These are phyloP conservation scores for Marchantia paleacea DNA, from an alignment of 225 moss, liverwort and hornwort species.

Conservation along the genomic window DNA sequence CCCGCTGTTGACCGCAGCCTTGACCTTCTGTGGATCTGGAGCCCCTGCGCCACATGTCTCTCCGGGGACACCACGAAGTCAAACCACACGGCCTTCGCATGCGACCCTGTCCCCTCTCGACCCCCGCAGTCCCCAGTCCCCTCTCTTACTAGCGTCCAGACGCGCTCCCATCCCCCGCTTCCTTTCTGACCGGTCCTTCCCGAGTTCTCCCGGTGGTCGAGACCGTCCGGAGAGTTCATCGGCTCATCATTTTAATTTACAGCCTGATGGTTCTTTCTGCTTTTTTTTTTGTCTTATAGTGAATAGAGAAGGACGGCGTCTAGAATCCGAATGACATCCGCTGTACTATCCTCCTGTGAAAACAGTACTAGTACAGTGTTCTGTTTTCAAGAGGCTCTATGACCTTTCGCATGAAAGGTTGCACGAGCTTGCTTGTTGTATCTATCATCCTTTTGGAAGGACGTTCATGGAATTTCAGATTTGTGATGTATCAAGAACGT, in stretches of 20 bases:
- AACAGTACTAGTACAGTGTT: no score
- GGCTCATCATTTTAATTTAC: background rate
- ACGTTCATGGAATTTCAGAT: no score
- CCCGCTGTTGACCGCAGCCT: conserved; percentile 12
- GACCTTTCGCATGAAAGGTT: no score
- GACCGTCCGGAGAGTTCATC: background rate
- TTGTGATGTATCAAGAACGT: no score
- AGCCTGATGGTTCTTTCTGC: background rate
- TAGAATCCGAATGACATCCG: no score
- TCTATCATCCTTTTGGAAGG: no score
- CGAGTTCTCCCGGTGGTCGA: background rate
- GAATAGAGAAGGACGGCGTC: no score
- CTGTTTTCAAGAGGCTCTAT: no score
- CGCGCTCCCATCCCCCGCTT: background rate
- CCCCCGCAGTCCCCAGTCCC: background rate
- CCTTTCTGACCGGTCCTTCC: background rate
- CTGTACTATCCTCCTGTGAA: no score
- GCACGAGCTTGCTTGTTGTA: no score
- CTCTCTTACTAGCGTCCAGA: background rate
- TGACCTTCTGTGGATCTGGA: background rate
- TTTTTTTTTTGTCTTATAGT: no score
- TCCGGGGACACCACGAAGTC: background rate
- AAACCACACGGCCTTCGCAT: background rate
- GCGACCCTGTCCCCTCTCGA: background rate
- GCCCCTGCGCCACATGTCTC: background rate